Evolutionary conservation across 2,329 filamentous ascomycete genomes (phyloP).

Genomic region (Lasiodiplodia gonubiensis): DNA sequence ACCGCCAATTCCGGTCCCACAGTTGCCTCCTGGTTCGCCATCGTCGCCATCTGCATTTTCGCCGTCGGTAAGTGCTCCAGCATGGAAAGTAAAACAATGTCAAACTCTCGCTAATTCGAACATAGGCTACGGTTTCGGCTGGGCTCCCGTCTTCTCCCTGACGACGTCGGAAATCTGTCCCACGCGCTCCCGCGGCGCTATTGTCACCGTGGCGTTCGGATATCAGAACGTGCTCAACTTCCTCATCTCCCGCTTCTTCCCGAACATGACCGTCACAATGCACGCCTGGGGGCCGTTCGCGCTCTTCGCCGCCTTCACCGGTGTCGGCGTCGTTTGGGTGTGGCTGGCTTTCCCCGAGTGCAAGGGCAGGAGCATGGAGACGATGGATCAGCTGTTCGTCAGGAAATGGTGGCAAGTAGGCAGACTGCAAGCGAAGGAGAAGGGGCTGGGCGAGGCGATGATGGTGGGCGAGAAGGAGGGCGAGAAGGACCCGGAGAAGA

Average conservation of each 20-base stretch:
- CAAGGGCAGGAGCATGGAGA: slow-evolving; percentile 10
- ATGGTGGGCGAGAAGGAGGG: not conserved
- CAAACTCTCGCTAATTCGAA: not conserved
- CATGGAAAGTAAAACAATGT: no score
- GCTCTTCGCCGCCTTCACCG: slow-evolving; percentile 7
- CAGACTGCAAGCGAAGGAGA: not conserved
- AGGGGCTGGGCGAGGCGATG: not conserved
- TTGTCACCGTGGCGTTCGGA: not conserved
- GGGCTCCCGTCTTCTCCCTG: slow-evolving; percentile 5
- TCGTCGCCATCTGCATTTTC: slow-evolving; percentile 5
- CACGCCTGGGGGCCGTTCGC: slow-evolving; percentile 9
- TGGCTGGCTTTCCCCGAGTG: slow-evolving; percentile 8
- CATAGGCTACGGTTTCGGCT: slow-evolving; percentile 6
- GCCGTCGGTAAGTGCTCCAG: not conserved
- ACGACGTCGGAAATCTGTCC: slow-evolving; percentile 13
- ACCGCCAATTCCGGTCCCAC: not conserved
- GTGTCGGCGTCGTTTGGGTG: not conserved
- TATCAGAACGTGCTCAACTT: slow-evolving; percentile 18
- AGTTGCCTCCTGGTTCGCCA: not conserved
- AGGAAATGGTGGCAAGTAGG: slow-evolving; percentile 1
- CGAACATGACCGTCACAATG: slow-evolving; percentile 7
- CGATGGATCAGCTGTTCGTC: not conserved
- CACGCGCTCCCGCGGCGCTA: not conserved
- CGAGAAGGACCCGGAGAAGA: not conserved
- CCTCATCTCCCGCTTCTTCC: slow-evolving; percentile 6